Evolutionary conservation across 257 asterid genomes (phyloP).

Genomic region (Rauvolfia tetraphylla): DNA sequence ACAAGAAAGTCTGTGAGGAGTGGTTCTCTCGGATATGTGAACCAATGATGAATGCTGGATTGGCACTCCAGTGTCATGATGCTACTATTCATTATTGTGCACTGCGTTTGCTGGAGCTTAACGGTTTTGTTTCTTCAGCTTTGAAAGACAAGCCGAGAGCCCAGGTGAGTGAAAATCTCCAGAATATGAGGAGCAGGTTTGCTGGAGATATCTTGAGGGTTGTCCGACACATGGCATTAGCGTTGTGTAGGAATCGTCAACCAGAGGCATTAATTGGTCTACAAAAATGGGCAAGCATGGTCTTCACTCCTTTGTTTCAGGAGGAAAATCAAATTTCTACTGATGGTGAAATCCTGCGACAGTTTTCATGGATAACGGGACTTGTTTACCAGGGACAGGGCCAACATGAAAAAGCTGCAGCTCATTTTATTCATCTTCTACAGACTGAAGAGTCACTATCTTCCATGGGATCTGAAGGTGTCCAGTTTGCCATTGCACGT

Average conservation of each 20-base stretch:
- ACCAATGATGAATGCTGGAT: constrained; percentile 99
- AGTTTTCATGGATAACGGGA: constrained; percentile 87
- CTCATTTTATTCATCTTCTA: constrained; percentile 75
- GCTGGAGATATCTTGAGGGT: constrained; percentile 70
- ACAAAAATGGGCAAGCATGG: constrained; percentile 75
- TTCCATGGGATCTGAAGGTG: constrained; percentile 83
- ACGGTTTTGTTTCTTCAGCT: constrained; percentile 55
- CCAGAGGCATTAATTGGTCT: constrained; percentile 80
- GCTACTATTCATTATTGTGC: constrained; percentile 77
- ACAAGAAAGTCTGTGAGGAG: constrained; percentile 96
- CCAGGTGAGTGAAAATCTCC: constrained; percentile 56
- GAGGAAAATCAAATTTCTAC: constrained; percentile 49
- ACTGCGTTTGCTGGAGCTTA: constrained; percentile 69
- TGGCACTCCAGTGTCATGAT: constrained; percentile 85
- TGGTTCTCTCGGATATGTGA: constrained; percentile 99
- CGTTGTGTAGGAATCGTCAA: constrained; percentile 75
- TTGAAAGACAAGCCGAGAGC: constrained; percentile 62
- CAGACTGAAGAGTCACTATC: constrained; percentile 83
- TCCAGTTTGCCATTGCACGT: constrained; percentile 84
- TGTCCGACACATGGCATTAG: constrained; percentile 58
- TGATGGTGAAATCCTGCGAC: constrained; percentile 44
- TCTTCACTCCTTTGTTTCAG: constrained; percentile 65
- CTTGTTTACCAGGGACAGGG: constrained; percentile 88
- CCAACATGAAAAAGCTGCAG: constrained; percentile 97
- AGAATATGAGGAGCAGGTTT: constrained; percentile 56